A percentile compares a stretch with the other conserved stretches of the same genome.
phyloP scores from a whole-genome alignment of 1,139 yeast genomes.

The Sugiyamaella pinicola region DNA sequence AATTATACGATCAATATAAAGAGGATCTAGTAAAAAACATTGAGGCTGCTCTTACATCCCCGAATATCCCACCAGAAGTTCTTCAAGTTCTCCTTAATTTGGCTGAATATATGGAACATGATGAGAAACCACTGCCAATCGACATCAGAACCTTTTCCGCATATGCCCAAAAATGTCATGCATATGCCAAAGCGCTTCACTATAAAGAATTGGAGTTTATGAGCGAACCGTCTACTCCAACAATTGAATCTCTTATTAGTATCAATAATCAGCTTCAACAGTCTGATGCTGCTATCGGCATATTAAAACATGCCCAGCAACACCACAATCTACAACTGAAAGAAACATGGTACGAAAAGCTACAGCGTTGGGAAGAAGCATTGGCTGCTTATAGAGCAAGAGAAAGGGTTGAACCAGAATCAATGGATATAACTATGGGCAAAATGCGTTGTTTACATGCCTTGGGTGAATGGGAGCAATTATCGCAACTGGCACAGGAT shows the following conservation, averaged over 20 bases:
- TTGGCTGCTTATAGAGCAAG: constrained; percentile 77
- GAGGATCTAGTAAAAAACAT: constrained; percentile 86
- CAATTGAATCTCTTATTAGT: constrained; percentile 87
- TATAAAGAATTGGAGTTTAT: constrained; percentile 94
- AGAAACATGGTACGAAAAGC: constrained; percentile 96
- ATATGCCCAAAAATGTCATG: constrained; percentile 94
- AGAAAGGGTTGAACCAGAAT: constrained; percentile 46
- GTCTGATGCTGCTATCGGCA: constrained; percentile 97
- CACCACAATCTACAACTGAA: constrained; percentile 90
- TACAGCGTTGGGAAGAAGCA: constrained; percentile 99
- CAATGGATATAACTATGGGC: constrained; percentile 86
- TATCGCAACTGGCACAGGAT: constrained; percentile 80
- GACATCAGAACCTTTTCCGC: constrained; percentile 86
- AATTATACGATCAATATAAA: constrained; percentile 86
- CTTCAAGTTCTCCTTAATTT: constrained; percentile 84
- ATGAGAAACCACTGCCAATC: constrained; percentile 89
- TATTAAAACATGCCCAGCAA: constrained; percentile 90
- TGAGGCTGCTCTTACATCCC: constrained; percentile 83
- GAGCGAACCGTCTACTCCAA: constrained; percentile 88
- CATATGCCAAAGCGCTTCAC: constrained; percentile 95
- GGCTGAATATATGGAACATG: constrained; percentile 98
- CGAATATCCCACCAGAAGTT: constrained; percentile 94
- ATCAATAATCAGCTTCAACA: constrained; percentile 95
- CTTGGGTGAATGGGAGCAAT: constrained; percentile 95
- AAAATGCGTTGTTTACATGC: constrained; percentile 98